A percentile compares a stretch with the other conserved stretches of the same genome.
Conservation (phyloP, 129 eudicot genomes). For the Pseudognaphalium luteoalbum region DNA sequence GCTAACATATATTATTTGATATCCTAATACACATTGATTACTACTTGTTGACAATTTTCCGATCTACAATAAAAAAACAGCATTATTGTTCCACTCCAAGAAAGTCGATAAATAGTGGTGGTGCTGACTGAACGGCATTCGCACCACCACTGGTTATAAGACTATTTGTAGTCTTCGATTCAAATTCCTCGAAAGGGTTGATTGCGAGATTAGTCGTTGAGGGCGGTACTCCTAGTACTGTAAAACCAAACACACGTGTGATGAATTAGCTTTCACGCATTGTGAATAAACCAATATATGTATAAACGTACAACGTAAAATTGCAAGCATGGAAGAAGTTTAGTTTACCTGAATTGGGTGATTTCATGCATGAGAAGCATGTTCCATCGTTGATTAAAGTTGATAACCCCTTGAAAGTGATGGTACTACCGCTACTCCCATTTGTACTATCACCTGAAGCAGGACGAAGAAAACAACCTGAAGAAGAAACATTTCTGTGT, state of each 20-base stretch:
- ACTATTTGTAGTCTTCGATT: not conserved
- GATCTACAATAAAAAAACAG: not conserved
- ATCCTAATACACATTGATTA: not conserved
- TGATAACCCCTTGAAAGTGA: slow-evolving; percentile 12
- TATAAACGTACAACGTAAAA: not conserved
- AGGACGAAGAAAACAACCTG: slow-evolving; percentile 1
- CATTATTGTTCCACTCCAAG: slow-evolving; percentile 51
- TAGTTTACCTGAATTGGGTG: slow-evolving; percentile 5
- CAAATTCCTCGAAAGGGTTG: not conserved
- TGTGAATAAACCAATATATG: not conserved
- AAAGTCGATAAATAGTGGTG: slow-evolving; percentile 52
- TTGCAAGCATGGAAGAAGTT: not conserved
- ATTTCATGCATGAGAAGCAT: slow-evolving; percentile 11
- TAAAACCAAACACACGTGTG: not conserved
- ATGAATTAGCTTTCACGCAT: not conserved
- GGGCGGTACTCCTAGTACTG: not conserved
- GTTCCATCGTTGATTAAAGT: not conserved
- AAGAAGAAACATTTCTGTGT: slow-evolving; percentile 21
- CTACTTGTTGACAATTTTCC: slow-evolving; percentile 4
- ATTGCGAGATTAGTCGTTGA: not conserved
- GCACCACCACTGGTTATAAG: not conserved
- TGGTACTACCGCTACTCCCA: slow-evolving; percentile 22
- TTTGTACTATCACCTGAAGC: slow-evolving; percentile 26
- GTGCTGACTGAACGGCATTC: not conserved
- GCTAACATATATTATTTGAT: not conserved